Evolutionary conservation across 2,329 filamentous ascomycete species (phyloP).

Genomic region (Xylaria sp.): DNA sequence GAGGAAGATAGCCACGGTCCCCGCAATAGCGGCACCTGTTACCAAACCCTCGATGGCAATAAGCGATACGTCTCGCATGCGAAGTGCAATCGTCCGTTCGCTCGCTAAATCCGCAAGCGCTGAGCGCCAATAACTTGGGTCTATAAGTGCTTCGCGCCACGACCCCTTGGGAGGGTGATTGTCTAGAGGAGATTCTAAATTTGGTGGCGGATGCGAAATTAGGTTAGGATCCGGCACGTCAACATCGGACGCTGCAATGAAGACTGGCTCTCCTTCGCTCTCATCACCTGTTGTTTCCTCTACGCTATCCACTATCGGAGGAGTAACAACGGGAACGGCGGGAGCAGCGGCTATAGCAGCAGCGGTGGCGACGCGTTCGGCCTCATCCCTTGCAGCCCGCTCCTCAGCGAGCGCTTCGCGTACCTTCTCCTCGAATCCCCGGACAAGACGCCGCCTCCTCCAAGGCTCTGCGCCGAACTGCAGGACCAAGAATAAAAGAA

Average conservation of each 20-base stretch:
- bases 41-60: slow-evolving; percentile 70
- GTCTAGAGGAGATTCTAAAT: background rate
- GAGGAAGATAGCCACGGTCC: slow-evolving; percentile 53
- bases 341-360: slow-evolving; percentile 21
- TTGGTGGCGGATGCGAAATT: background rate
- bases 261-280: background rate
- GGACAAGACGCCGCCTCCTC: slow-evolving; percentile 80
- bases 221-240: slow-evolving; percentile 13
- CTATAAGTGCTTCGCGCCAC: slow-evolving; percentile 53
- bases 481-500: slow-evolving; percentile 83
- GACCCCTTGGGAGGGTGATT: background rate
- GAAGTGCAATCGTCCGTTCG: slow-evolving; percentile 65
- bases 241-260: slow-evolving; percentile 15
- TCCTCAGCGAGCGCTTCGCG: slow-evolving; percentile 72
- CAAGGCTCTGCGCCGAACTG: slow-evolving; percentile 93
- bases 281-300: slow-evolving; percentile 20
- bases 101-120: slow-evolving; percentile 66
- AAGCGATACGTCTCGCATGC: slow-evolving; percentile 73
- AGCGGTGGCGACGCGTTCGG: slow-evolving; percentile 22
- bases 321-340: background rate
- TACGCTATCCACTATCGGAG: background rate
- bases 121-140: slow-evolving; percentile 54
- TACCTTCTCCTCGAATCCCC: slow-evolving; percentile 81
- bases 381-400: slow-evolving; percentile 42
- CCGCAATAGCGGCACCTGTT: slow-evolving; percentile 67